Evolutionary conservation across 2,329 filamentous ascomycete species (phyloP).

Genomic region (Claviceps maximensis): DNA sequence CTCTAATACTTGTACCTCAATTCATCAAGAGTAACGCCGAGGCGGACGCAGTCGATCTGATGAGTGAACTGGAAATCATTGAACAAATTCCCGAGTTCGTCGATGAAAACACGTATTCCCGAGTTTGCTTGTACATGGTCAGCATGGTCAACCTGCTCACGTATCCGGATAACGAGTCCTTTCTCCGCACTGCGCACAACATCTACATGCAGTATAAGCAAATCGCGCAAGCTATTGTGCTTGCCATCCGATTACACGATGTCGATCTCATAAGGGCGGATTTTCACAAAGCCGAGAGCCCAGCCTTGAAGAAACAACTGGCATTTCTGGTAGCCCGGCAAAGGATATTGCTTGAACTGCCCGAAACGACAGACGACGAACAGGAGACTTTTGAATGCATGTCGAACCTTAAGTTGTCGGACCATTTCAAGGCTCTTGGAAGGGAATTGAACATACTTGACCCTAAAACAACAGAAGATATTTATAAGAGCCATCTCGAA

Average conservation of each 20-base stretch:
- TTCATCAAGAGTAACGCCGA: conserved; percentile 97
- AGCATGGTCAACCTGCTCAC: conserved; percentile 97
- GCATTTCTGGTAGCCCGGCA: conserved; percentile 87
- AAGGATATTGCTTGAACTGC: conserved; percentile 66
- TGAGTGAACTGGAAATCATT: conserved; percentile 97
- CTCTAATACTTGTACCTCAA: conserved; percentile 74
- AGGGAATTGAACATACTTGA: conserved; percentile 96
- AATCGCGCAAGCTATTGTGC: conserved; percentile 80
- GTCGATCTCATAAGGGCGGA: conserved; percentile 67
- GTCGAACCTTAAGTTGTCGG: conserved; percentile 74
- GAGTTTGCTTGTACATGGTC: conserved; percentile 95
- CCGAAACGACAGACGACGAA: conserved; percentile 54
- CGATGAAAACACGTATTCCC: conserved; percentile 83
- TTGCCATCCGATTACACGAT: conserved; percentile 90
- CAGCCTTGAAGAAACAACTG: conserved; percentile 79
- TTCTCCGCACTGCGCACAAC: conserved; percentile 80
- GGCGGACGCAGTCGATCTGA: conserved; percentile 90
- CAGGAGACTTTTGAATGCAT: conserved; percentile 68
- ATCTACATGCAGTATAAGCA: conserved; percentile 93
- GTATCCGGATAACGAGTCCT: conserved; percentile 92
- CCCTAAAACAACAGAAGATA: conserved; percentile 93
- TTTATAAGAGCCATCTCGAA: conserved; percentile 98
- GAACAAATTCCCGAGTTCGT: conserved; percentile 79
- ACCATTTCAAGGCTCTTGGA: conserved; percentile 85
- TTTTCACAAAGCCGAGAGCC: conserved; percentile 68